A percentile compares a stretch with the other conserved stretches of the same genome.
Evolutionary conservation across 371 early-diverging fungal species (phyloP).

Genomic region (Mucor circinelloides): DNA sequence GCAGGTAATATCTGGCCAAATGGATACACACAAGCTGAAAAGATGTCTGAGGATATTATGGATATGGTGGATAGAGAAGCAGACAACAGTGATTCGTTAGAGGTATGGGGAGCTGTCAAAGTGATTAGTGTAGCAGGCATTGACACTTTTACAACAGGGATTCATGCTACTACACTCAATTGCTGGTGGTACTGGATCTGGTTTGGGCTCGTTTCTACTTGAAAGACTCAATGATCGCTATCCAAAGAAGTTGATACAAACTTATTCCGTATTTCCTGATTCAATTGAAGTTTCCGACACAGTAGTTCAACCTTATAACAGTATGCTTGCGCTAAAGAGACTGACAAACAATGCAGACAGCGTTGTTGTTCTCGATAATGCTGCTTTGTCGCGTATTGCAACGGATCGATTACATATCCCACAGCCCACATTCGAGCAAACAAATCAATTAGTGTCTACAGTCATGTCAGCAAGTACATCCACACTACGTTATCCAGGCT

Average conservation of each 20-base stretch:
- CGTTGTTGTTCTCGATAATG: conserved; percentile 96
- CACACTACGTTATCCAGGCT: conserved; percentile 98
- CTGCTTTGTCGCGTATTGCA: conserved; percentile 93
- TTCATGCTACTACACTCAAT: conserved; percentile 93
- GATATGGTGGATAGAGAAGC: conserved; percentile 96
- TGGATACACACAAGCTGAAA: conserved; percentile 85
- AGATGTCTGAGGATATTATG: conserved; percentile 79
- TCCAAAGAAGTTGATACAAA: conserved; percentile 97
- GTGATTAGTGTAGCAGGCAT: background rate
- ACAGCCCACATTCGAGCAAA: conserved; percentile 94
- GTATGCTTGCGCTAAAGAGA: conserved; percentile 92
- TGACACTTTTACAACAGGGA: conserved; percentile 42
- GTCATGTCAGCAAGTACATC: conserved; percentile 99
- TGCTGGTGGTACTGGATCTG: conserved; percentile 98
- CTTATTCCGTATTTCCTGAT: conserved; percentile 99
- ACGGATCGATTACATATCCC: conserved; percentile 92
- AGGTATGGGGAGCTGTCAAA: conserved; percentile 43
- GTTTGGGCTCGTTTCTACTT: conserved; percentile 89
- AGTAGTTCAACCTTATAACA: conserved; percentile 99
- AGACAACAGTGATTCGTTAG: conserved; percentile 90
- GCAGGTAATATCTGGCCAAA: conserved; percentile 97
- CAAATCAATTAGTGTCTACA: conserved; percentile 98
- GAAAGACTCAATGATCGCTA: conserved; percentile 93
- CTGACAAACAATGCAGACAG: conserved; percentile 93
- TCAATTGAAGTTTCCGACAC: conserved; percentile 97